A percentile compares a stretch with the other conserved stretches of the same genome.
Evolutionary conservation across 140 eudicot species (phyloP).

Genomic region (Flaveria floridana): DNA sequence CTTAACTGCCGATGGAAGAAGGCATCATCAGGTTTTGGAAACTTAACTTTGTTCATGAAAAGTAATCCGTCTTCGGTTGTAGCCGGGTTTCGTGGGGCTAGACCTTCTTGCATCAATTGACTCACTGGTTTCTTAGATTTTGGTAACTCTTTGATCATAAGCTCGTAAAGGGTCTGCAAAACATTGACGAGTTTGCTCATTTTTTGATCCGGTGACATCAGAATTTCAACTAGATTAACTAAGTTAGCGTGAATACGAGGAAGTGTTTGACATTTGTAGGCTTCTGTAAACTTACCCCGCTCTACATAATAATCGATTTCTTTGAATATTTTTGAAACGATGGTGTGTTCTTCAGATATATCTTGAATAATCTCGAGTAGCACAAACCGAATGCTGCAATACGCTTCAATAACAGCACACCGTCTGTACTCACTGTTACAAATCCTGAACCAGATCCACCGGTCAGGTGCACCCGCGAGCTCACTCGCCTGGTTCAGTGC

Average conservation of each 20-base stretch:
- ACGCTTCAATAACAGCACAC: slow-evolving; percentile 85
- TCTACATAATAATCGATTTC: slow-evolving; percentile 51
- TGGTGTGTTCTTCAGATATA: slow-evolving; percentile 60
- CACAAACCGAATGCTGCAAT: slow-evolving; percentile 68
- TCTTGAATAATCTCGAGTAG: slow-evolving; percentile 52
- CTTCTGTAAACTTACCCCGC: slow-evolving; percentile 50
- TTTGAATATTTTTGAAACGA: slow-evolving; percentile 51
- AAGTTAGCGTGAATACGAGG: slow-evolving; percentile 52
- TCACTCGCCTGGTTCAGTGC: slow-evolving; percentile 75
- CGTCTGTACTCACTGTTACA: slow-evolving; percentile 84
- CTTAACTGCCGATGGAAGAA: slow-evolving; percentile 64
- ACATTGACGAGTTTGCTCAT: slow-evolving; percentile 47
- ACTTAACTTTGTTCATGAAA: slow-evolving; percentile 61
- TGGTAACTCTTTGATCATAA: slow-evolving; percentile 64
- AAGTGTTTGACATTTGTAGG: slow-evolving; percentile 50
- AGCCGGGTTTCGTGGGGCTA: slow-evolving; percentile 50
- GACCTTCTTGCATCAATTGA: slow-evolving; percentile 63
- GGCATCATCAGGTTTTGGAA: slow-evolving; percentile 59
- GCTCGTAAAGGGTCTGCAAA: slow-evolving; percentile 74
- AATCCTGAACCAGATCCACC: slow-evolving; percentile 73
- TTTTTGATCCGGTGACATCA: slow-evolving; percentile 48
- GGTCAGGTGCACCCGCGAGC: slow-evolving; percentile 56
- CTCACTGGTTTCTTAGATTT: slow-evolving; percentile 39
- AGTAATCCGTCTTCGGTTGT: slow-evolving; percentile 51
- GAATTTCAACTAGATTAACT: slow-evolving; percentile 51